Conservation (phyloP, 1,284 basidiomycete genomes). For the Takashimella koratensis region DNA sequence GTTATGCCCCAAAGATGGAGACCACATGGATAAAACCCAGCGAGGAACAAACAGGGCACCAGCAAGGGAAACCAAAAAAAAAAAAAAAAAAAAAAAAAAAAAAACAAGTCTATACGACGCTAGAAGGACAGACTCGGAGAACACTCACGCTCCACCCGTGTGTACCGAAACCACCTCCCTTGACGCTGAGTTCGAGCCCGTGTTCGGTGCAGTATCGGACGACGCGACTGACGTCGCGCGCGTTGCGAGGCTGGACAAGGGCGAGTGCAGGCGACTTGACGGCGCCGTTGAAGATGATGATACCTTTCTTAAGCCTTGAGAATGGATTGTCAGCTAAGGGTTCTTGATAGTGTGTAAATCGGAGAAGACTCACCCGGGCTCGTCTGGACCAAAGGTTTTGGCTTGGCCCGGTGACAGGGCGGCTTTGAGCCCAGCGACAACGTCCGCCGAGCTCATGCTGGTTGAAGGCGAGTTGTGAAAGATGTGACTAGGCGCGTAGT, state of each 20-base stretch:
- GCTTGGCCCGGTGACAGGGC: not conserved
- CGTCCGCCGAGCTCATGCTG: not conserved
- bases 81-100: not conserved
- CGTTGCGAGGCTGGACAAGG: conserved; percentile 65
- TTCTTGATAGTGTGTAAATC: not conserved
- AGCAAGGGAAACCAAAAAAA: not conserved
- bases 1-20: too few species aligned
- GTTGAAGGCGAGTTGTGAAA: not conserved
- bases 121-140: too few species aligned
- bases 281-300: conserved; percentile 73
- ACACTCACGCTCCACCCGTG: conserved; percentile 66
- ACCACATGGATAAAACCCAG: too few species aligned
- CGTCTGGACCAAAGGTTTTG: conserved; percentile 17
- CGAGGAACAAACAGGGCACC: too few species aligned
- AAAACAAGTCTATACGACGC: too few species aligned
- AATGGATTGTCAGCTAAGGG: conserved; percentile 2
- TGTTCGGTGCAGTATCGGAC: conserved; percentile 58
- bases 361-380: conserved; percentile 17
- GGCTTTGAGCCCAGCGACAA: not conserved
- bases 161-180: conserved; percentile 82
- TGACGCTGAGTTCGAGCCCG: conserved; percentile 70
- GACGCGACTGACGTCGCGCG: conserved; percentile 69
- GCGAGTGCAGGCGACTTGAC: conserved; percentile 59
- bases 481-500: not conserved
- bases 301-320: conserved; percentile 60